Conservation (phyloP, 768 basidiomycete species). For the Pulveroboletus sp. region DNA sequence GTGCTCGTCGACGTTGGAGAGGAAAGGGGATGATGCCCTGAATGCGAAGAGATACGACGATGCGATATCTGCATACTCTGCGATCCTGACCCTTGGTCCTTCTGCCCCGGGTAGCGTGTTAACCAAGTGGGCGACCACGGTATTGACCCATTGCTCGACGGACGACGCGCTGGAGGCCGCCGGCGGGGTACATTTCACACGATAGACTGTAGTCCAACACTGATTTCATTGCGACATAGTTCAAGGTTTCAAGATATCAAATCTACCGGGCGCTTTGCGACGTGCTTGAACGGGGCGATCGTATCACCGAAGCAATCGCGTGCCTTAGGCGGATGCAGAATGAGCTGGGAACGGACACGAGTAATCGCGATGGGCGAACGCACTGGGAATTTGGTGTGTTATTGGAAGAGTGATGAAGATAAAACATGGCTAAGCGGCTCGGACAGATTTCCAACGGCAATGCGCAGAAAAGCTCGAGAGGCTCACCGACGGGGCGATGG, state of each 20-base stretch:
- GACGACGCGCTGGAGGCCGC: background rate
- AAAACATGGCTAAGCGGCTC: background rate
- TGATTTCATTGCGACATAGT: background rate
- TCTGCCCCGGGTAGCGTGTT: background rate
- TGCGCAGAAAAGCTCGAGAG: background rate
- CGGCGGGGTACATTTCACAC: background rate
- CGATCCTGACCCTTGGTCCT: background rate
- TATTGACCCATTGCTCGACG: background rate
- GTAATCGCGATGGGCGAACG: background rate
- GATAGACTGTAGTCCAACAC: background rate
- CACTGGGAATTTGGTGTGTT: background rate
- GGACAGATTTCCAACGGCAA: background rate
- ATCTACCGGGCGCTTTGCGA: background rate
- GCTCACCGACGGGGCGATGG: background rate
- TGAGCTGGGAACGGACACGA: background rate
- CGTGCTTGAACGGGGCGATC: background rate
- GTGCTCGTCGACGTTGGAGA: no score
- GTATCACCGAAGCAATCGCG: background rate
- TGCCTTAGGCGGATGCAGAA: background rate
- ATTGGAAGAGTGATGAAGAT: background rate
- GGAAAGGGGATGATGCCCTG: no score
- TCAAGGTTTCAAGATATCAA: background rate
- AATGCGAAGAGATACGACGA: no score
- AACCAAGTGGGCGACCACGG: no score
- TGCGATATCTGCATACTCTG: no score